Base-by-base conservation (phyloP, 306 rosid species). In the Citrullus colocynthis region DNA sequence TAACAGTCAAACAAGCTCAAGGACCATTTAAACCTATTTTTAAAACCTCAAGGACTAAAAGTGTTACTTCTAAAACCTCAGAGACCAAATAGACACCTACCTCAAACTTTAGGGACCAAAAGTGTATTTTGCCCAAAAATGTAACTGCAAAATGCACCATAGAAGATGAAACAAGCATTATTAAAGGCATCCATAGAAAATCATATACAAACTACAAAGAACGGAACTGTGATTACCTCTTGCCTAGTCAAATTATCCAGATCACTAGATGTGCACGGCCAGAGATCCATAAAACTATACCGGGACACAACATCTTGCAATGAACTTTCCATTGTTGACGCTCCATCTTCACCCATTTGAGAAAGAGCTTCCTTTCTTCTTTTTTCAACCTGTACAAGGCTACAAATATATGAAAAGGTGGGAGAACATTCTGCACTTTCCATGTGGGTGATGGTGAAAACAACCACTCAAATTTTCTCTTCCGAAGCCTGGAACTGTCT, bases 211-310 rank as follows among this genome's bases (percentile, higher is more conserved):
- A 81, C 21, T 42, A 36, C 36, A 20, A 42, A 36, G 24, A 66
- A 39, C 56, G 13, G 52, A 83, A 75, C 21, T 14, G 42, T 39
- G 16, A 18, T 78, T 90, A 95, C 98, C 98, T 95, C 93, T 82
- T 90, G 96, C 52, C 90, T 83, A 28, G 93, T 52, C 82, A 95
- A 89, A 85, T 88, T 89, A 81, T 95, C 97, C 85, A 95, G 89
- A 76, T 90, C 97, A 79, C 84, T 88, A 11, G 95, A 83, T 54
- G 96, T 78, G 87, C 98, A 89, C 5, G 98, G 98, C 98, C 97
- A 90, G 64, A 92, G 90, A 79, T 91, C 98, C 98, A 88, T 92
- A 81, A 90, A 95, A 83, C 93, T 90, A 80, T 95, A 95, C 37
- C 97, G 91, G 48, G 97, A 90, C 54, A 89, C 93, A 83, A 95